These are phyloP conservation scores for Kalanchoe fedtschenkoi DNA, from an alignment of 164 flowering plant genomes.

Conservation along the genomic window DNA sequence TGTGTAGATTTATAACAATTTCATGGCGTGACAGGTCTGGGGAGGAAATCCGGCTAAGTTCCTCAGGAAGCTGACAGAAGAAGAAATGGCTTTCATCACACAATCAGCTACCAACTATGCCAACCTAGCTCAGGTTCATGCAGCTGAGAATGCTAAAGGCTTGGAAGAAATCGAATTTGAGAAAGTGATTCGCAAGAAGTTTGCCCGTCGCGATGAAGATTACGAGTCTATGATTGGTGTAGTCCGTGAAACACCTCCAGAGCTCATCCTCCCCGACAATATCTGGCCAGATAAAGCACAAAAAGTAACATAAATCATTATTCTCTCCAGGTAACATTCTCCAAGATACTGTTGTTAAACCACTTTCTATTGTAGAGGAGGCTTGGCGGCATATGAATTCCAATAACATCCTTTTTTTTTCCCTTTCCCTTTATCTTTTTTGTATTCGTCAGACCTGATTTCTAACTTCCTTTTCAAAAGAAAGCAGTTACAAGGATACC, in stretches of 20 bases:
- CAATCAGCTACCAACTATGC: slow-evolving; percentile 81
- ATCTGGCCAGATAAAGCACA: slow-evolving; percentile 46
- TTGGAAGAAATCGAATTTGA: slow-evolving; percentile 87
- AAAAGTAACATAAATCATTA: slow-evolving; percentile 29
- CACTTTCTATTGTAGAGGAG: not conserved
- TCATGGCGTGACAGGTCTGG: slow-evolving; percentile 53
- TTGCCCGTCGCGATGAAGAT: slow-evolving; percentile 78
- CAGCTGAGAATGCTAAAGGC: slow-evolving; percentile 77
- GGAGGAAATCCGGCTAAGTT: slow-evolving; percentile 96
- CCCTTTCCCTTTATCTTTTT: too few species aligned
- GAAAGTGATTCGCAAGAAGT: slow-evolving; percentile 79
- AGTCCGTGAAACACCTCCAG: slow-evolving; percentile 68
- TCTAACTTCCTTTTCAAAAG: too few species aligned
- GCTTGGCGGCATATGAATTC: too few species aligned
- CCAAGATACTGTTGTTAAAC: not conserved
- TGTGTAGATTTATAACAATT: not conserved
- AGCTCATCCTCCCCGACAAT: slow-evolving; percentile 68
- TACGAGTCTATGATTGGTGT: slow-evolving; percentile 80
- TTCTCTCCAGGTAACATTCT: not conserved
- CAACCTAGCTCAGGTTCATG: slow-evolving; percentile 83
- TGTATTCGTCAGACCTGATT: too few species aligned
- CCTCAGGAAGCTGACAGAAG: slow-evolving; percentile 82
- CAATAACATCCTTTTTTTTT: too few species aligned
- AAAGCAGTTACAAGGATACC: too few species aligned
- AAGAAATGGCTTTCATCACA: slow-evolving; percentile 72